Percentiles rank a stretch among this genome's conserved stretches.
Evolutionary conservation across 2,329 filamentous ascomycete species (phyloP).

Genomic region (Zopfia rhizophila): DNA sequence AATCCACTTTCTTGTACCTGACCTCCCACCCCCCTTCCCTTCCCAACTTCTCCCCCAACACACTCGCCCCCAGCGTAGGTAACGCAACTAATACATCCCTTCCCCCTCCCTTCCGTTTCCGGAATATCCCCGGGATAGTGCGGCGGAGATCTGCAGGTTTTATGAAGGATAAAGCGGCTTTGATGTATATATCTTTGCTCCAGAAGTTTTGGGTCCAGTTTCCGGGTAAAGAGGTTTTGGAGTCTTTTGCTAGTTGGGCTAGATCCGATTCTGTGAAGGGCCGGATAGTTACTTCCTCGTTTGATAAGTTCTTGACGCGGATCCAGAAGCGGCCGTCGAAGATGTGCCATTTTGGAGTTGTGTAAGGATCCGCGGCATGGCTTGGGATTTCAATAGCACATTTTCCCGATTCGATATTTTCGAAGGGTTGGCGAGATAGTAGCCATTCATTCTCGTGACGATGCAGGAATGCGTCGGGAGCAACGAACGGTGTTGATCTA

Average conservation of each 20-base stretch:
- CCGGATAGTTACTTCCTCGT: slow-evolving; percentile 52
- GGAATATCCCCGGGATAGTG: slow-evolving; percentile 37
- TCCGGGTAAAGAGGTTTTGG: slow-evolving; percentile 11
- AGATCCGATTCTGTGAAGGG: slow-evolving; percentile 32
- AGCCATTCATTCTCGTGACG: slow-evolving; percentile 35
- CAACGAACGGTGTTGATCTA: slow-evolving; percentile 22
- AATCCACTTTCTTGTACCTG: slow-evolving; percentile 38
- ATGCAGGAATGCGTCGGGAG: neutral
- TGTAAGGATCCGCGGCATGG: neutral
- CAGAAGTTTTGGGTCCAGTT: slow-evolving; percentile 5
- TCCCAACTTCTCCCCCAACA: slow-evolving; percentile 16
- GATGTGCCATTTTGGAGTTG: slow-evolving; percentile 50
- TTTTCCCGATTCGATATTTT: slow-evolving; percentile 16
- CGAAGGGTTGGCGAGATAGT: slow-evolving; percentile 38
- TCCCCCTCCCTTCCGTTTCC: slow-evolving; percentile 22
- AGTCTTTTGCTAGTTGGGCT: neutral
- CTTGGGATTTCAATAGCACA: too few relatives aligned
- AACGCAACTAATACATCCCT: slow-evolving; percentile 32
- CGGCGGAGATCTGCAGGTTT: slow-evolving; percentile 33
- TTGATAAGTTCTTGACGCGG: slow-evolving; percentile 51
- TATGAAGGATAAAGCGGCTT: slow-evolving; percentile 26
- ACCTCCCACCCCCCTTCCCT: slow-evolving; percentile 30
- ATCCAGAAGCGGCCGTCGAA: slow-evolving; percentile 70
- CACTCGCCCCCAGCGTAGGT: slow-evolving; percentile 29
- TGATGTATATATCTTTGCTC: slow-evolving; percentile 11